phyloP scores from a whole-genome alignment of 1,284 basidiomycete genomes.

The Puccinia novopanici region DNA sequence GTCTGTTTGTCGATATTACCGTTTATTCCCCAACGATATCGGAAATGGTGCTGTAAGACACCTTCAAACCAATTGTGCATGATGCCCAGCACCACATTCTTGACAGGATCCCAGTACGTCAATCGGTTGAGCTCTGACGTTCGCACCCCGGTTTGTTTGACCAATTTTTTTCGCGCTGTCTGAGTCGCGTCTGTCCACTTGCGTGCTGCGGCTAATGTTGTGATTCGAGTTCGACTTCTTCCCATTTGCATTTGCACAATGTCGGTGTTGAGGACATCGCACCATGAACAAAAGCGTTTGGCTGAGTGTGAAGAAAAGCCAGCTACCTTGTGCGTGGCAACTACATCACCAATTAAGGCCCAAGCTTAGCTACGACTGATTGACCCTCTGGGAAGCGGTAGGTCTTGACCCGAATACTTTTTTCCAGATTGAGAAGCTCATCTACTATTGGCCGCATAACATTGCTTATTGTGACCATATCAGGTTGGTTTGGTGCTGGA shows the following conservation, averaged over 20 bases:
- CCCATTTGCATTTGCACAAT: background rate
- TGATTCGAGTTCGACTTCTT: too few relatives aligned
- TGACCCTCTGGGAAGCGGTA: background rate
- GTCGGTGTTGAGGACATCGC: background rate
- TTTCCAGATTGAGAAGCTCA: background rate
- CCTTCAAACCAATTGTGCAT: constrained; percentile 25
- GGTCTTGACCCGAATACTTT: background rate
- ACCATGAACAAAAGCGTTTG: constrained; percentile 1
- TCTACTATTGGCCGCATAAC: constrained; percentile 3
- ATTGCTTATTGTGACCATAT: constrained; percentile 18
- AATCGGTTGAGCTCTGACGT: background rate
- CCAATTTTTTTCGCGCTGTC: too few relatives aligned
- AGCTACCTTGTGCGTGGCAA: constrained; percentile 6
- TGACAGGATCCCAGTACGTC: background rate
- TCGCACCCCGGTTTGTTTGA: constrained; percentile 16
- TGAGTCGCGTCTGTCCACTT: background rate
- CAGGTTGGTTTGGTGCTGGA: background rate
- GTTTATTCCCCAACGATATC: background rate
- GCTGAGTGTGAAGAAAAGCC: background rate
- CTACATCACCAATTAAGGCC: background rate
- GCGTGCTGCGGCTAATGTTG: background rate
- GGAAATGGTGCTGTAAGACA: constrained; percentile 2
- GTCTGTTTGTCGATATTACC: background rate
- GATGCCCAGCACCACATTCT: background rate
- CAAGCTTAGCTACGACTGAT: background rate